Evolutionary conservation across 495 filamentous ascomycete genomes (phyloP).

Genomic region (Hapsidospora chrysogenum): DNA sequence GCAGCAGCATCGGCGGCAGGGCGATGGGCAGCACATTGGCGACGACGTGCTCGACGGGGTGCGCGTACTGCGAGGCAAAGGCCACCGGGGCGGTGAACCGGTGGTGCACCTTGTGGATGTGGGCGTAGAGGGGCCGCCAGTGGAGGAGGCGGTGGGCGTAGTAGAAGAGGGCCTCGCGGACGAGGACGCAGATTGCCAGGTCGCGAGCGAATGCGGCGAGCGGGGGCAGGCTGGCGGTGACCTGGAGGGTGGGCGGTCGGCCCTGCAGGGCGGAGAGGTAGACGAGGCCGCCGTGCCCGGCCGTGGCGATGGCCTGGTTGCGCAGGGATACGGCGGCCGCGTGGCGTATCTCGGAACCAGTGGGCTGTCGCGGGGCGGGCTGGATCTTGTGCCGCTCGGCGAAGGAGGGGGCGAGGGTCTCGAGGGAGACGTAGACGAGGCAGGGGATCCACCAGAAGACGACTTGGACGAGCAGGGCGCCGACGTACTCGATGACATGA

Average conservation of each 20-base stretch:
- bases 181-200: slow-evolving; percentile 24
- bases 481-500: slow-evolving; percentile 24
- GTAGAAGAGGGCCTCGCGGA: slow-evolving; percentile 39
- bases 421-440: slow-evolving; percentile 22
- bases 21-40: slow-evolving; percentile 37
- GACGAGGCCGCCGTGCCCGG: slow-evolving; percentile 19
- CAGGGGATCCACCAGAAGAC: slow-evolving; percentile 36
- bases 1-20: slow-evolving; percentile 29
- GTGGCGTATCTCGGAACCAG: slow-evolving; percentile 21
- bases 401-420: slow-evolving; percentile 25
- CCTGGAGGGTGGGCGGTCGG: slow-evolving; percentile 17
- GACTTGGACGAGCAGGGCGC: slow-evolving; percentile 26
- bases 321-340: slow-evolving; percentile 26
- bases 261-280: slow-evolving; percentile 4
- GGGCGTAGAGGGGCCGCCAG: slow-evolving; percentile 25
- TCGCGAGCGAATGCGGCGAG: slow-evolving; percentile 20
- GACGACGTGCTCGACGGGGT: slow-evolving; percentile 39
- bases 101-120: slow-evolving; percentile 42
- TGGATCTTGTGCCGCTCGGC: slow-evolving; percentile 40
- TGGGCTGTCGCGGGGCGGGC: slow-evolving; percentile 31
- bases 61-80: slow-evolving; percentile 39
- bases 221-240: slow-evolving; percentile 17
- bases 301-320: slow-evolving; percentile 28
- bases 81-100: slow-evolving; percentile 41
- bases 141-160: slow-evolving; percentile 39